These are phyloP conservation scores for Prunus mira DNA, from an alignment of 306 rosid species.

Conservation along the genomic window DNA sequence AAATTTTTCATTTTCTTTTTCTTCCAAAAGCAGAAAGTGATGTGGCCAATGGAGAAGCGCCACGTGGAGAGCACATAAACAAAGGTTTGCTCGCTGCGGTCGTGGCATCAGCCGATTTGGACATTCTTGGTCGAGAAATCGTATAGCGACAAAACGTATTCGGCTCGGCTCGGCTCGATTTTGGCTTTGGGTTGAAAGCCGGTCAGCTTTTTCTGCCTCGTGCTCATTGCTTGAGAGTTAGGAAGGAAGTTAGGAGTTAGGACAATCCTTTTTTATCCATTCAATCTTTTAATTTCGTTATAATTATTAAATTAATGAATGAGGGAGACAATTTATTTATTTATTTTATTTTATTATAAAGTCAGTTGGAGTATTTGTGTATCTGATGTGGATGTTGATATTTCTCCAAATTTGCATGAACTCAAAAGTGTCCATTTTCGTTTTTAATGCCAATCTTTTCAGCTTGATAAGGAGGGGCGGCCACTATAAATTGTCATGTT, in stretches of 20 bases:
- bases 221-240: constrained; percentile 3
- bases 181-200: neutral
- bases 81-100: neutral
- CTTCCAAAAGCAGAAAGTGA: neutral
- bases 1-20: neutral
- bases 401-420: neutral
- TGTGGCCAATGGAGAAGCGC: neutral
- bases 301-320: neutral
- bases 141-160: neutral
- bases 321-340: neutral
- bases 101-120: constrained; percentile 36
- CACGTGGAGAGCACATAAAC: constrained; percentile 44
- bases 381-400: neutral
- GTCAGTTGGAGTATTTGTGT: neutral
- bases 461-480: neutral
- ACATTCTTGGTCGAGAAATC: constrained; percentile 37
- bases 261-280: neutral
- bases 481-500: neutral
- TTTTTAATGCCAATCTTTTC: neutral
- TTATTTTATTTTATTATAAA: neutral
- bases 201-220: neutral
- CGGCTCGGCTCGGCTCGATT: constrained; percentile 4
- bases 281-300: neutral
- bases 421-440: neutral
- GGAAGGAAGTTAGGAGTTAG: neutral